Percentiles rank a stretch among this genome's conserved stretches.
Conservation (phyloP, 139 green algal genomes). For the Chlamydomonas sp. region DNA sequence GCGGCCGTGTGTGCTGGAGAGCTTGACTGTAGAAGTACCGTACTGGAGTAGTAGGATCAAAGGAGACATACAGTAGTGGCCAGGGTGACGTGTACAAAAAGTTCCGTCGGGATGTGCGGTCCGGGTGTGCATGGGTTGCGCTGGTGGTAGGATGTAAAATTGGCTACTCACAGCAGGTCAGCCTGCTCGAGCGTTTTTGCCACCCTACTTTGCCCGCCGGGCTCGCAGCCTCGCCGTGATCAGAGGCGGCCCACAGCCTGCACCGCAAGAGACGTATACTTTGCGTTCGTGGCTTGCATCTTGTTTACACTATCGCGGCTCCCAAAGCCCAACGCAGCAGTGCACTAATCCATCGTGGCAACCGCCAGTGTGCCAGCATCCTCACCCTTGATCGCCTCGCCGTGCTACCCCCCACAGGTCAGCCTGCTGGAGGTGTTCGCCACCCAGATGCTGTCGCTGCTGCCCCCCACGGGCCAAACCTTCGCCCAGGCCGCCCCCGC, state of each 20-base stretch:
- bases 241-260: background rate
- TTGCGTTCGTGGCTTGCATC: background rate
- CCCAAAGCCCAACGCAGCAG: too few species aligned
- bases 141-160: too few species aligned
- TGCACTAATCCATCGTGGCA: background rate
- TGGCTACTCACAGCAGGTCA: too few species aligned
- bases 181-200: too few species aligned
- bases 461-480: slow-evolving; percentile 17
- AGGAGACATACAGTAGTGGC: too few species aligned
- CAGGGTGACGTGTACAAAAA: too few species aligned
- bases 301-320: background rate
- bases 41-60: background rate
- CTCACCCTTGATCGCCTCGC: background rate
- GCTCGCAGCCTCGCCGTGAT: too few species aligned
- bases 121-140: too few species aligned
- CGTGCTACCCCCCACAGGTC: background rate
- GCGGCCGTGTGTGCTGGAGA: background rate
- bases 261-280: background rate
- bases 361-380: background rate
- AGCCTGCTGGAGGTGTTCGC: slow-evolving; percentile 3
- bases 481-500: slow-evolving; percentile 11
- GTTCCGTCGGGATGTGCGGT: too few species aligned
- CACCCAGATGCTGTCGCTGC: slow-evolving; percentile 26
- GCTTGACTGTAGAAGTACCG: background rate
- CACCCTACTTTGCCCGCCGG: too few species aligned